Base-by-base conservation (phyloP, 306 rosid species). In the Abrus pulchellus region DNA sequence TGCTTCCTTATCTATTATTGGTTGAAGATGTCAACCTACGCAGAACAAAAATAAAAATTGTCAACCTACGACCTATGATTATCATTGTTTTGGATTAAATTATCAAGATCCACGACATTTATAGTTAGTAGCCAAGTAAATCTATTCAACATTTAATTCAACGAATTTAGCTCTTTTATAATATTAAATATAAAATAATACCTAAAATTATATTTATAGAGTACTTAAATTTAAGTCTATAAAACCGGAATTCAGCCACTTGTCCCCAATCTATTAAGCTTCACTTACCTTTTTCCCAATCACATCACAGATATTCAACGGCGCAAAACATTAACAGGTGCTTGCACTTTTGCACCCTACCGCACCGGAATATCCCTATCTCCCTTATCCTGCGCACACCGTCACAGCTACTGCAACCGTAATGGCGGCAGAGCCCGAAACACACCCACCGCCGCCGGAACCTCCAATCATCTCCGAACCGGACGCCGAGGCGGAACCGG, bases 351-450 rank as follows among this genome's bases (percentile, higher is more conserved):
- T 72, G 44, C 71, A 49, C n/a, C 53, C 8, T 3, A 73, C 60
- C 68, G 72, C 72, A 84, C 69, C 32, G 5, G 60, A 74, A 79
- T 7, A 55, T 57, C 36, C 74, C 65, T 49, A 8, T 50, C 72
- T 43, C 57, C 76, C 79, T 84, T 75, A 75, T 61, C 76, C 85
- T 41, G 12, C 68, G 74, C 74, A 11, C 72, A n/a, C 56, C 12
- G 3, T 33, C 30, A 6, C 77, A 14, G 14, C 50, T 72, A 61
- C 80, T 40, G 72, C 65, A 48, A 64, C 64, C 56, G 60, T 11
- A 44, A 91, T 91, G 97, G 88, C 93, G n/a, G 86, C 88, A 44
- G 89, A 86, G 85, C 57, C 89, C 49, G 90, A 89, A 75, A 64
- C 77, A 53, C 90, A 73, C 61, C 81, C 72, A 53, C 87, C 83